Conservation (phyloP, 2,329 filamentous ascomycete species). For the Phialemoniopsis sp. region DNA sequence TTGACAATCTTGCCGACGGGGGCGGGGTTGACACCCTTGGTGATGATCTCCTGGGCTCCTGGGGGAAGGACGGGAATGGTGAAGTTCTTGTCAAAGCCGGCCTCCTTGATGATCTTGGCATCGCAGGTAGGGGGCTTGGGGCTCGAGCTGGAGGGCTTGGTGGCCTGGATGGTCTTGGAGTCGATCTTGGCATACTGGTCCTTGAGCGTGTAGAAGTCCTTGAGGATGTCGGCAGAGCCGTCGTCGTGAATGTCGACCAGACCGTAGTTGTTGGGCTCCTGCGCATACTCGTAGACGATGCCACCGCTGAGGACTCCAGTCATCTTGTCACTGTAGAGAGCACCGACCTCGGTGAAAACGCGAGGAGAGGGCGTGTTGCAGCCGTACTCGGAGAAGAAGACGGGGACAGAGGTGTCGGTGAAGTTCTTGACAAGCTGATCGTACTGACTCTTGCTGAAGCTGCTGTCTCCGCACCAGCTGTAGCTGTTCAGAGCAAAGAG, state of each 20-base stretch:
- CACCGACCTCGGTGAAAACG: constrained; percentile 69
- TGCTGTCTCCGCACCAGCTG: constrained; percentile 58
- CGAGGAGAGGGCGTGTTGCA: constrained; percentile 72
- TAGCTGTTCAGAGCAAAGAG: constrained; percentile 77
- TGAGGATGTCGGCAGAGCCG: constrained; percentile 51
- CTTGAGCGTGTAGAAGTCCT: constrained; percentile 71
- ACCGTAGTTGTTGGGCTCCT: constrained; percentile 64
- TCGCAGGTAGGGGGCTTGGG: constrained; percentile 58
- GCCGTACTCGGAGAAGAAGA: constrained; percentile 81
- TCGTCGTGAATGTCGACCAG: constrained; percentile 59
- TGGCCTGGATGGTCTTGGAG: constrained; percentile 60
- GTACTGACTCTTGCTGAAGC: constrained; percentile 51
- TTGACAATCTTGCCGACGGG: constrained; percentile 61
- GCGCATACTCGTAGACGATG: constrained; percentile 75
- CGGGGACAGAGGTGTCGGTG: constrained; percentile 60
- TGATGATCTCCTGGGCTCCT: constrained; percentile 68
- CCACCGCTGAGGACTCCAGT: constrained; percentile 66
- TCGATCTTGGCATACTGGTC: constrained; percentile 72
- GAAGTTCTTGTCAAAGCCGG: constrained; percentile 75
- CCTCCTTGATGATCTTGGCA: constrained; percentile 59
- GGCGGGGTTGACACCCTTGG: constrained; percentile 66
- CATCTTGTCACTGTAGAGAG: constrained; percentile 71
- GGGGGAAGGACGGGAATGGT: constrained; percentile 66
- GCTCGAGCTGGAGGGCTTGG: constrained; percentile 51
- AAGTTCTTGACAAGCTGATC: constrained; percentile 59